A percentile compares a stretch with the other conserved stretches of the same genome.
Evolutionary conservation across 108 stramenopile genomes (phyloP).

Genomic region (Nitzschia putrida): DNA sequence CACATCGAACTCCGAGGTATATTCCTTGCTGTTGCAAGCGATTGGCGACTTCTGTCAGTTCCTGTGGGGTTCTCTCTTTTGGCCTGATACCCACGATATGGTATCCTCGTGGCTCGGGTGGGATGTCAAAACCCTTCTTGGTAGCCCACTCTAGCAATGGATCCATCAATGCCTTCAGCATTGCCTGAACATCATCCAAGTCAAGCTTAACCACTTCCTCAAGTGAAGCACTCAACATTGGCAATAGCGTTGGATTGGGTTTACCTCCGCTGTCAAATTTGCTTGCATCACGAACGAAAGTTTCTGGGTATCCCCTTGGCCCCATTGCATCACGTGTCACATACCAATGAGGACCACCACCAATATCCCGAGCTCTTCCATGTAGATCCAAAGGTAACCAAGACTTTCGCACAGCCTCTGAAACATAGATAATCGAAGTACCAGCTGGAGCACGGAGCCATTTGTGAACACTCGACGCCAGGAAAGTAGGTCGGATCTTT

Average conservation of each 20-base stretch:
- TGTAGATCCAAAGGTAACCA: constrained; percentile 62
- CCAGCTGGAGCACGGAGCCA: constrained; percentile 26
- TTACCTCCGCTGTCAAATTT: constrained; percentile 62
- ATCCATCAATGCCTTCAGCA: constrained; percentile 30
- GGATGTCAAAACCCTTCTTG: constrained; percentile 10
- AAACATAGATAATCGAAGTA: constrained; percentile 24
- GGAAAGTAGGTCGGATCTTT: constrained; percentile 27
- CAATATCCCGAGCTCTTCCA: constrained; percentile 37
- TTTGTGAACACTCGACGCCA: constrained; percentile 56
- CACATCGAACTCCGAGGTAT: constrained; percentile 49
- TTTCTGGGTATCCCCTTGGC: constrained; percentile 44
- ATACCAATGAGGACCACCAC: constrained; percentile 22
- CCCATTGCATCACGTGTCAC: constrained; percentile 36
- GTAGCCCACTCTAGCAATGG: constrained; percentile 42
- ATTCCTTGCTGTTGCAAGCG: constrained; percentile 26
- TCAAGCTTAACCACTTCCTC: constrained; percentile 37
- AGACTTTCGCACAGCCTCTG: constrained; percentile 16
- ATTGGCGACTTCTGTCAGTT: constrained; percentile 36
- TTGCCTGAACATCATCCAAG: constrained; percentile 20
- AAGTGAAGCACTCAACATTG: constrained; percentile 47
- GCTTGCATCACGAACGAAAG: constrained; percentile 50
- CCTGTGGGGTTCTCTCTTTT: constrained; percentile 12
- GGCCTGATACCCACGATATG: constrained; percentile 54
- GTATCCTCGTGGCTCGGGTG: constrained; percentile 13
- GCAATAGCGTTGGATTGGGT: constrained; percentile 44